Conservation (phyloP, 2,329 filamentous ascomycete genomes). For the Fonsecaea nubica region DNA sequence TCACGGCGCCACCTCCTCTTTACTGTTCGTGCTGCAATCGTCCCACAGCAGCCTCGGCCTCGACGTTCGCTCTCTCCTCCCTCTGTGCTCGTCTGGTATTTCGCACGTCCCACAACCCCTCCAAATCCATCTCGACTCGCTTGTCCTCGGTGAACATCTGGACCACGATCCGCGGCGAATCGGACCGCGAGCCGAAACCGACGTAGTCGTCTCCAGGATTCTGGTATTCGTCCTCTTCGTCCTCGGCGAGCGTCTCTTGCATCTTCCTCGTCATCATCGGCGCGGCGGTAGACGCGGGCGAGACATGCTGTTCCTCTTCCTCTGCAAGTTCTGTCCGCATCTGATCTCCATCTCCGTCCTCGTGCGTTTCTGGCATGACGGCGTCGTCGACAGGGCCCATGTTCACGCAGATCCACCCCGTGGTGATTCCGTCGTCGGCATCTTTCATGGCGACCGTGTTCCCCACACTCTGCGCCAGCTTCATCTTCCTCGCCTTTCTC, state of each 20-base stretch:
- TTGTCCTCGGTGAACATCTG: slow-evolving; percentile 77
- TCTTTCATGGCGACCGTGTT: slow-evolving; percentile 57
- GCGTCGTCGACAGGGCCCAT: slow-evolving; percentile 67
- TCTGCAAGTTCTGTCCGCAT: neutral
- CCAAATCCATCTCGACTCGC: slow-evolving; percentile 69
- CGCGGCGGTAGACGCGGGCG: neutral
- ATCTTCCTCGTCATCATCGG: slow-evolving; percentile 5
- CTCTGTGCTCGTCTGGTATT: slow-evolving; percentile 31
- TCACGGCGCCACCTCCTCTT: neutral
- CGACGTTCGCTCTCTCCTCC: slow-evolving; percentile 26
- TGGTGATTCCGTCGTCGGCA: slow-evolving; percentile 84
- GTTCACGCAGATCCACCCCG: slow-evolving; percentile 96
- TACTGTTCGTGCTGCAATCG: slow-evolving; percentile 12
- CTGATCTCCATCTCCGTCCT: slow-evolving; percentile 4
- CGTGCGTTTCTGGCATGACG: slow-evolving; percentile 13
- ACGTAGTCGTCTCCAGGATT: slow-evolving; percentile 67
- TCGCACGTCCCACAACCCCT: slow-evolving; percentile 64
- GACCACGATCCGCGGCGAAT: slow-evolving; percentile 69
- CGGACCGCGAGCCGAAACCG: slow-evolving; percentile 72
- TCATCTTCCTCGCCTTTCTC: slow-evolving; percentile 79
- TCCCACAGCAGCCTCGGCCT: slow-evolving; percentile 20
- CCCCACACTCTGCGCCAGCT: slow-evolving; percentile 76
- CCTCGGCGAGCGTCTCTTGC: slow-evolving; percentile 31
- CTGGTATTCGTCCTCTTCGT: slow-evolving; percentile 46
- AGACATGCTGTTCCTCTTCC: neutral